Base-by-base conservation (phyloP, 352 stramenopile species). In the Thraustotheca clavata region DNA sequence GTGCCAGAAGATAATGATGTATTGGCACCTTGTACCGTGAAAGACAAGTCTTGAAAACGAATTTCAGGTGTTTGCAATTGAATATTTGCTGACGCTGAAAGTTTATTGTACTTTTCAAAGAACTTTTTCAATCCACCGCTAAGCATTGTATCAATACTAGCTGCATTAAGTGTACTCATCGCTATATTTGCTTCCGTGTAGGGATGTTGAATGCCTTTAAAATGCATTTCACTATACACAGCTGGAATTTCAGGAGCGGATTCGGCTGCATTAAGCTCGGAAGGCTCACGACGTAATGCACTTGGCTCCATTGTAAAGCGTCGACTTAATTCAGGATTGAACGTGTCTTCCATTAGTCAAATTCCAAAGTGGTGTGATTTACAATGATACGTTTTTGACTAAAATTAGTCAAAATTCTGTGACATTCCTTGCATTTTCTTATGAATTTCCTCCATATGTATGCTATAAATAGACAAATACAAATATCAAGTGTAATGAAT, bases 191-290 rank as follows among this genome's bases (percentile, higher is more conserved):
- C 60, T 34, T 60, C 67, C 60, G 76, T 71, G 71, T 91, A 90
- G 60, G 77, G 73, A 66, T 88, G 78, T 60, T 91, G 82, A 33
- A 89, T 77, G 62, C 75, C 84, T 52, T 75, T 73, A 63, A 89
- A 91, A 69, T 88, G 82, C 65, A 87, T 74, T 60, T 78, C 86
- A 1, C 68, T 72, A 70, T 89, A 90, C 31, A 88, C 79, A 8
- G 72, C 48, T 8, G 80, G 80, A 29, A 90, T 80, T 36, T 78
- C 69, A 27, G 75, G 70, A 8, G 54, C 60, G 29, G 71, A 71
- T 22, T 80, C 71, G n/a, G 11, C 43, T n/a, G n/a, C 38, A 18
- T 43, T 43, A 20, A 20, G 38, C 38, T 43, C 38, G 38, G 38
- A 16, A 20, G 38, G 38, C n/a, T n/a, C n/a, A n/a, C n/a, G n/a